A percentile compares a stretch with the other conserved stretches of the same genome.
Evolutionary conservation across 257 asterid species (phyloP).

Genomic region (Cordia subcordata): DNA sequence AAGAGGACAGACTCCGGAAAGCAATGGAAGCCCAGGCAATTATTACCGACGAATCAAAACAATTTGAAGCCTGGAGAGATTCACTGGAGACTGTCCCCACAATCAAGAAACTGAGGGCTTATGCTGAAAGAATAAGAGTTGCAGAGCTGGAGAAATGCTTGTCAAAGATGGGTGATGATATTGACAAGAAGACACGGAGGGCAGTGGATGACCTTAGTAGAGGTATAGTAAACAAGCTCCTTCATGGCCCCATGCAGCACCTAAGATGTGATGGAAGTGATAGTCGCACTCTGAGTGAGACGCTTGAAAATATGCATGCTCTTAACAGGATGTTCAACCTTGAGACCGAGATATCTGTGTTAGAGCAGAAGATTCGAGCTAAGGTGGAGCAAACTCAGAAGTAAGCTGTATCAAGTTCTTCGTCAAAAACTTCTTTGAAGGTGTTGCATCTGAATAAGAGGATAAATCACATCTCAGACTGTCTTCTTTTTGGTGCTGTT

Average conservation of each 20-base stretch:
- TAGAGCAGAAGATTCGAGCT: constrained; percentile 86
- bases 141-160: constrained; percentile 86
- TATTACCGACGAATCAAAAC: constrained; percentile 72
- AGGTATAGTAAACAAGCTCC: constrained; percentile 85
- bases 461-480: constrained; percentile 24
- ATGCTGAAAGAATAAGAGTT: constrained; percentile 76
- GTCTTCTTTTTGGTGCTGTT: constrained; percentile 19
- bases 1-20: constrained; percentile 79
- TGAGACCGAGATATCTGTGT: constrained; percentile 73
- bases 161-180: constrained; percentile 89
- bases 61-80: constrained; percentile 93
- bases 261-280: constrained; percentile 94
- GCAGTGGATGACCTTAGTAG: constrained; percentile 88
- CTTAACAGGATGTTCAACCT: constrained; percentile 82
- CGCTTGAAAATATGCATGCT: constrained; percentile 93
- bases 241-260: constrained; percentile 98
- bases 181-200: constrained; percentile 65
- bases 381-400: constrained; percentile 79
- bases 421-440: constrained; percentile 7
- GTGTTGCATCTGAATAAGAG: constrained; percentile 41
- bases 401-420: constrained; percentile 21
- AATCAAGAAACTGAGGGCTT: constrained; percentile 85
- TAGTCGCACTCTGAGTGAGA: constrained; percentile 82
- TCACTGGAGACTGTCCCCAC: constrained; percentile 91
- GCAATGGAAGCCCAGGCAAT: constrained; percentile 92